Evolutionary conservation across 2,329 filamentous ascomycete species (phyloP), one percentile per base, ranked within the genome.

Genomic region (Fusarium devonianum): DNA sequence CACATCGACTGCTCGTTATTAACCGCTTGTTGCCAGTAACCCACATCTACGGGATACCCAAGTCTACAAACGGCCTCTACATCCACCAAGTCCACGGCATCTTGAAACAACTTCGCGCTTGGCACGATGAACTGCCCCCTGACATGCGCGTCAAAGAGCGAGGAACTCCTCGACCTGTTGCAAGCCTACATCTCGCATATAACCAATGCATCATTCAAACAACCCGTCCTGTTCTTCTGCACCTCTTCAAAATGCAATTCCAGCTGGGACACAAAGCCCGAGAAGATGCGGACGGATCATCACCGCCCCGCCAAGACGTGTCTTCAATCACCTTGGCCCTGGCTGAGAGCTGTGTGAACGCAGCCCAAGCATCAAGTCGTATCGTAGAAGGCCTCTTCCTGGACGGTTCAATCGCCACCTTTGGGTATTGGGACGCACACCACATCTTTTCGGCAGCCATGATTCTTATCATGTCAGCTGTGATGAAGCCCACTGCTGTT

Each of bases 181-280:
- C 63, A 0, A 69, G 66, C 14, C 60, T 68, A 1, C 65, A 69
- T 17, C 62, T 69, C 0, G 66, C 67, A 1, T 70, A 70, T 41
- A 66, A 67, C 9, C 68, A 71, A n/a, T 70, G 67, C 44, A 69
- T 71, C 12, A 70, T 71, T 25, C 69, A 69, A 37, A 70, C 69
- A 0, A 70, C 69, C 0, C 63, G 69, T 0, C 69, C 69, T 0
- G 62, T 71, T 1, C 42, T 71, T 0, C 42, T 71, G 0, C 62
- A 71, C 1, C 62, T 71, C 0, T 69, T 71, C 21, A 69, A 69
- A 4, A 49, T 64, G 0, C 66, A 70, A 16, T 67, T 67, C 1
- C 64, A 65, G 7, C 45, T 67, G 1, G 57, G 61, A 0, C 38
- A 12, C 1, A 62, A 37, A 14, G 37, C 14, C 3, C 26, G 39